phyloP scores from a whole-genome alignment of 306 rosid species.

The Begonia fuchsioides region DNA sequence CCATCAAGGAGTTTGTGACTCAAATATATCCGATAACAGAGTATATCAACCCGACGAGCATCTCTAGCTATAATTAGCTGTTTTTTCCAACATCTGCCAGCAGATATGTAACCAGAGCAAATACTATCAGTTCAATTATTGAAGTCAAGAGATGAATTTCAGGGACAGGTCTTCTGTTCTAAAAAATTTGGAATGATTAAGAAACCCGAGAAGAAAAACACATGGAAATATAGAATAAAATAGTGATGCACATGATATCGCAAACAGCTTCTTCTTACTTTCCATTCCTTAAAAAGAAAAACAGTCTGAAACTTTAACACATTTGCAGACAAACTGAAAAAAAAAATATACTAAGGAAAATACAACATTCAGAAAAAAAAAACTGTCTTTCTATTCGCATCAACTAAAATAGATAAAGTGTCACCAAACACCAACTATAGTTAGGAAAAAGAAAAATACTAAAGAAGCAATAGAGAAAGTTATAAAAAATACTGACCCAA shows the following conservation, averaged over 20 bases:
- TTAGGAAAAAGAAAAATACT: slow-evolving; percentile 1
- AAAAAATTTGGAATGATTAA: no score
- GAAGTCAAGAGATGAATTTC: no score
- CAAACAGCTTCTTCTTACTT: no score
- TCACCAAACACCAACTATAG: no score
- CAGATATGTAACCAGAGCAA: slow-evolving; percentile 13
- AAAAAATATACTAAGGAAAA: no score
- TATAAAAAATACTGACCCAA: slow-evolving; percentile 58
- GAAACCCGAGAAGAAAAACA: slow-evolving; percentile 1
- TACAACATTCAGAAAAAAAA: background rate
- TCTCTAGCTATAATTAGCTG: slow-evolving; percentile 81
- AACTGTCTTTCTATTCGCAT: background rate
- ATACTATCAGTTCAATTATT: slow-evolving; percentile 10
- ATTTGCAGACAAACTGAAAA: no score
- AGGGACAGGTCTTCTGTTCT: no score
- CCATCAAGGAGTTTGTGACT: slow-evolving; percentile 82
- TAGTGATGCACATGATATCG: background rate
- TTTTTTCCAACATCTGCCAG: slow-evolving; percentile 87
- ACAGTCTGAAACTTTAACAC: no score
- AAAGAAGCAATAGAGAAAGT: slow-evolving; percentile 4
- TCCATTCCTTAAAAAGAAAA: no score
- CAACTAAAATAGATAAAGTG: background rate
- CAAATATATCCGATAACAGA: slow-evolving; percentile 85
- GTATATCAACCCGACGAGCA: slow-evolving; percentile 86
- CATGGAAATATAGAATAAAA: background rate